Conservation (phyloP, 148 eudicot genomes). For the Vaccinium myrtillus region DNA sequence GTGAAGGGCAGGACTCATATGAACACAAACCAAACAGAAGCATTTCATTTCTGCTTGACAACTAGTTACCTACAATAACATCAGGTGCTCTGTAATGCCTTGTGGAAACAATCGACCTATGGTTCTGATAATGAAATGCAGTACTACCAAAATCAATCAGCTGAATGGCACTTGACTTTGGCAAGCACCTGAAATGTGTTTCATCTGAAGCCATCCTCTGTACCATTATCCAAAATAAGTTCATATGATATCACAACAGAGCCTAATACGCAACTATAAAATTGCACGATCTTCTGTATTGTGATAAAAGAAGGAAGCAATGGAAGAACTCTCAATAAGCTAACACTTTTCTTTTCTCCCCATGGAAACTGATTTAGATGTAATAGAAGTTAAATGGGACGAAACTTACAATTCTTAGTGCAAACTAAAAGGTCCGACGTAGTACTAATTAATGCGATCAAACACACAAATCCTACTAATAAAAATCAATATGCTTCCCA, state of each 20-base stretch:
- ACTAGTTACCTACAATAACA: conserved; percentile 80
- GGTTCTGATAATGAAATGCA: conserved; percentile 64
- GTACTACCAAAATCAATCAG: conserved; percentile 96
- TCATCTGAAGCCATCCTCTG: conserved; percentile 57
- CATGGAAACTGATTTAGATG: too few relatives aligned
- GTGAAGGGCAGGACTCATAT: not conserved
- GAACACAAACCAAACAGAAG: conserved; percentile 18
- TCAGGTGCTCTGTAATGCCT: conserved; percentile 97
- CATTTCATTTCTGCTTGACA: conserved; percentile 28
- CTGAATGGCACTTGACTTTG: conserved; percentile 87
- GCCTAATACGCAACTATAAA: conserved; percentile 26
- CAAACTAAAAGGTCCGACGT: too few relatives aligned
- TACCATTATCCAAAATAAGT: conserved; percentile 43
- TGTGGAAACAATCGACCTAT: conserved; percentile 78
- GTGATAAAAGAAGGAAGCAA: too few relatives aligned
- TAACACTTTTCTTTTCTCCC: too few relatives aligned
- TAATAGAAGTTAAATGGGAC: too few relatives aligned
- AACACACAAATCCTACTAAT: too few relatives aligned
- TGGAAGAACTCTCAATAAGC: too few relatives aligned
- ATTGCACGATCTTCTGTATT: conserved; percentile 20
- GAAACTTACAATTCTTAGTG: too few relatives aligned
- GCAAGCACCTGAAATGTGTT: conserved; percentile 58
- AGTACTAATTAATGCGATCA: too few relatives aligned
- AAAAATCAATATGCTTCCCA: too few relatives aligned
- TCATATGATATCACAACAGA: conserved; percentile 26